These are phyloP conservation scores for Coemansia sp. DNA, from an alignment of 192 early-diverging fungal genomes.

Conservation along the genomic window DNA sequence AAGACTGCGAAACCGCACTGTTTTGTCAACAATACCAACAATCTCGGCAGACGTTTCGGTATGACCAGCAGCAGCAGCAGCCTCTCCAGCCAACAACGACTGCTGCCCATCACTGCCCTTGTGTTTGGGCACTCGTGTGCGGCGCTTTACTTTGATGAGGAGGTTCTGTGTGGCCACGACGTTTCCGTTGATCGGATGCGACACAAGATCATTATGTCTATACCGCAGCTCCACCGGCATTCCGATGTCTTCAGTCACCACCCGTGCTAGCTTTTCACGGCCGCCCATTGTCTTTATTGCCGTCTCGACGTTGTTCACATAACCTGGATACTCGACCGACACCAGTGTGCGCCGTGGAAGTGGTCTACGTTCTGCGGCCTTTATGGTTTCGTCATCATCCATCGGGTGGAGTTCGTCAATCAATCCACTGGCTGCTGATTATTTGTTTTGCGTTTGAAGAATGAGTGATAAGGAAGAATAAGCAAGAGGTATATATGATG, in stretches of 20 bases:
- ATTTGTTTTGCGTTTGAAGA: neutral
- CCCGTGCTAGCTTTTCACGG: constrained; percentile 32
- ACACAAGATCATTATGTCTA: constrained; percentile 43
- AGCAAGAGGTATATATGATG: neutral
- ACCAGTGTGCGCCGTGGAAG: constrained; percentile 31
- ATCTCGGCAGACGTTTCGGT: constrained; percentile 16
- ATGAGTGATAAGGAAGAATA: neutral
- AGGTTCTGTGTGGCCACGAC: constrained; percentile 40
- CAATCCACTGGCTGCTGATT: neutral
- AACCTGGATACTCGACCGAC: constrained; percentile 53
- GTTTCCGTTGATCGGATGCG: constrained; percentile 51
- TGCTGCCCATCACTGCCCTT: constrained; percentile 1
- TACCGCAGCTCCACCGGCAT: constrained; percentile 53
- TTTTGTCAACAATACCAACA: constrained; percentile 43
- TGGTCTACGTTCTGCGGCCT: constrained; percentile 26
- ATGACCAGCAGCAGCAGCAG: neutral
- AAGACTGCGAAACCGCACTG: constrained; percentile 49
- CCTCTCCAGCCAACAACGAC: too few relatives aligned
- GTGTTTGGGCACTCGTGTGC: constrained; percentile 17
- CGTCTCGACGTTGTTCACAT: constrained; percentile 34
- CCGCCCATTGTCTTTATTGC: constrained; percentile 50
- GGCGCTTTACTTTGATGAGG: constrained; percentile 48
- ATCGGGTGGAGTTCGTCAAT: neutral
- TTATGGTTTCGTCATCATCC: neutral
- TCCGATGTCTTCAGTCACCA: constrained; percentile 19